Evolutionary conservation across 805 yeast species (phyloP).

Genomic region (Cyberlindnera mycetangii): DNA sequence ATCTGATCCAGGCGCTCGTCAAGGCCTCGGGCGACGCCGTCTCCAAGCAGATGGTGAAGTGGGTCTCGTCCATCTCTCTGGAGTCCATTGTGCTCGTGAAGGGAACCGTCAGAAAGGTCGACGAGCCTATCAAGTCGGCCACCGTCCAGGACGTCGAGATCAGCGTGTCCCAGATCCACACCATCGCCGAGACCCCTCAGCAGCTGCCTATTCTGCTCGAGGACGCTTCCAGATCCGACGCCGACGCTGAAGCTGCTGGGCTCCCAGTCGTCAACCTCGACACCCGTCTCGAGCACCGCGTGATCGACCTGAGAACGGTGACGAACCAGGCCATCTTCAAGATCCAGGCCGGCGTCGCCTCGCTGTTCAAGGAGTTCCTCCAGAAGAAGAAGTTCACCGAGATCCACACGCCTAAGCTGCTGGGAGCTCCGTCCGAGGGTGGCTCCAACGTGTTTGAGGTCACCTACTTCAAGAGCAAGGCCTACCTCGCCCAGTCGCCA

Average conservation of each 20-base stretch:
- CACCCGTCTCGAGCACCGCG: constrained; percentile 92
- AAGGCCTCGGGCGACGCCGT: constrained; percentile 71
- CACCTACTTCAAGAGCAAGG: constrained; percentile 86
- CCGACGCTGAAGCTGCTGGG: constrained; percentile 87
- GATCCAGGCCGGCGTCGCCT: constrained; percentile 86
- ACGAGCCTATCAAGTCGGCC: constrained; percentile 83
- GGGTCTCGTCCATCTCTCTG: constrained; percentile 81
- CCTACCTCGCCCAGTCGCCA: constrained; percentile 96
- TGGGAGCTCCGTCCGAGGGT: constrained; percentile 96
- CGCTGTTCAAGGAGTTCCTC: constrained; percentile 86
- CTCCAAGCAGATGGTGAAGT: constrained; percentile 94
- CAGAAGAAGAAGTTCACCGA: constrained; percentile 69
- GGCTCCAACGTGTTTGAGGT: constrained; percentile 97
- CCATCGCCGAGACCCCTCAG: constrained; percentile 85
- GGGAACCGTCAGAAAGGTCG: constrained; percentile 81
- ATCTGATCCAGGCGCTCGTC: constrained; percentile 78
- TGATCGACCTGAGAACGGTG: constrained; percentile 92
- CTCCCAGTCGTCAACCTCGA: constrained; percentile 94
- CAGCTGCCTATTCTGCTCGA: constrained; percentile 92
- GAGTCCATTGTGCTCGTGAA: constrained; percentile 91
- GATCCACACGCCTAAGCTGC: constrained; percentile 92
- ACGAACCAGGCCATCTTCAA: constrained; percentile 97
- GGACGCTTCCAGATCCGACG: constrained; percentile 94
- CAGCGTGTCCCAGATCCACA: constrained; percentile 65
- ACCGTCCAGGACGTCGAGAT: constrained; percentile 91